phyloP scores from a whole-genome alignment of 2,329 filamentous ascomycete genomes.

The Exophiala mesophila region DNA sequence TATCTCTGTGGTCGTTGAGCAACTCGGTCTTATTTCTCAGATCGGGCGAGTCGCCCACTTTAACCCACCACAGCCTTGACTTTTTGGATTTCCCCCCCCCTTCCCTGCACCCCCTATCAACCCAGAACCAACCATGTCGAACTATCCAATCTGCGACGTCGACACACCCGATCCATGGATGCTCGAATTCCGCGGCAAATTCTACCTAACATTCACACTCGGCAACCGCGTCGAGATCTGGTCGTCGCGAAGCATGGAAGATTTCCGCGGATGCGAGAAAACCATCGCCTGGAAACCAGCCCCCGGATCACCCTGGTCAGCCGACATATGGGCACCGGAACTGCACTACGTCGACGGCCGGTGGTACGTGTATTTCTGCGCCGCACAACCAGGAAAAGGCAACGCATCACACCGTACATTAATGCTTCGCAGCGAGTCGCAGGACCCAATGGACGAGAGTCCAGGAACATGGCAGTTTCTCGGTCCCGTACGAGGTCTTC shows the following conservation, averaged over 20 bases:
- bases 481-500: constrained; percentile 22
- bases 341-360: constrained; percentile 47
- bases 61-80: no score
- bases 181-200: constrained; percentile 25
- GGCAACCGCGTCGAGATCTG: constrained; percentile 36
- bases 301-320: constrained; percentile 39
- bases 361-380: constrained; percentile 51
- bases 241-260: constrained; percentile 30
- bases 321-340: constrained; percentile 53
- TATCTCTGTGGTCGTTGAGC: no score
- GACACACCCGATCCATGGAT: constrained; percentile 34
- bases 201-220: constrained; percentile 33
- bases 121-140: constrained; percentile 30
- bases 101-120: no score
- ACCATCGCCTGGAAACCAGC: constrained; percentile 36
- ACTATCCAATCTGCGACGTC: constrained; percentile 27
- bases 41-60: no score
- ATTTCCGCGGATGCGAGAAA: constrained; percentile 29
- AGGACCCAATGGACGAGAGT: constrained; percentile 22
- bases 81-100: no score
- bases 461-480: constrained; percentile 23
- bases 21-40: no score
- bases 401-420: constrained; percentile 23
- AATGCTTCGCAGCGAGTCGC: constrained; percentile 13
- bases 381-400: constrained; percentile 19